These are phyloP conservation scores for Hericium erinaceus DNA, from an alignment of 768 basidiomycete species.

Conservation along the genomic window DNA sequence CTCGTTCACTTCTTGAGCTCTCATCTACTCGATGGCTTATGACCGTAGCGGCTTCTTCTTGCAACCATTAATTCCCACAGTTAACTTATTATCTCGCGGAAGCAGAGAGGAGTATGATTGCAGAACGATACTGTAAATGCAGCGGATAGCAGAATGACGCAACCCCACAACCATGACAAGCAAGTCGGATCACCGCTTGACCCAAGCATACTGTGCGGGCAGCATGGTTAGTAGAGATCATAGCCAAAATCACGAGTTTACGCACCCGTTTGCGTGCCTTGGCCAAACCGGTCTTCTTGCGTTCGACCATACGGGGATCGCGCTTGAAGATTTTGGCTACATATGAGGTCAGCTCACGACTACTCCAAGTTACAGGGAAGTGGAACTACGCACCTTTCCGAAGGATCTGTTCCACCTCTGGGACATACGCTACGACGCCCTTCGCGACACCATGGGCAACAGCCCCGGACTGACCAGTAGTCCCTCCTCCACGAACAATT, in stretches of 20 bases:
- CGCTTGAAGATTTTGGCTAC: conserved; percentile 78
- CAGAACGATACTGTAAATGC: too few species aligned
- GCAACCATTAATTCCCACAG: too few species aligned
- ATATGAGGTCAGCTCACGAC: conserved; percentile 4
- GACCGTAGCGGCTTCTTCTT: too few species aligned
- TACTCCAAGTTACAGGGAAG: neutral
- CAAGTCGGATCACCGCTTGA: conserved; percentile 64
- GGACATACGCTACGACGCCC: conserved; percentile 63
- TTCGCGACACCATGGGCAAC: conserved; percentile 70
- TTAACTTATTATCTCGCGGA: too few species aligned
- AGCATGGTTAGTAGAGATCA: conserved; percentile 8
- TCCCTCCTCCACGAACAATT: conserved; percentile 72
- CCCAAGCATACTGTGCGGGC: conserved; percentile 72
- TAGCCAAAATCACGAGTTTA: conserved; percentile 16
- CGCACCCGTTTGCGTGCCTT: conserved; percentile 90
- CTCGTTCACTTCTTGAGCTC: too few species aligned
- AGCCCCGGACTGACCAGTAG: conserved; percentile 89
- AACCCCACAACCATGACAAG: neutral
- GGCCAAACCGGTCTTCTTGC: conserved; percentile 90
- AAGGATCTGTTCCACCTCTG: conserved; percentile 54
- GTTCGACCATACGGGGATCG: conserved; percentile 96
- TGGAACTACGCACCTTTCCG: conserved; percentile 49
- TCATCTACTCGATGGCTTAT: too few species aligned
- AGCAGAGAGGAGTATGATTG: too few species aligned
- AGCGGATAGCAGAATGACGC: neutral